Percentiles rank a stretch among this genome's conserved stretches.
phyloP scores from a whole-genome alignment of 1,284 basidiomycete species.

The Pseudozyma tsukubaensis region DNA sequence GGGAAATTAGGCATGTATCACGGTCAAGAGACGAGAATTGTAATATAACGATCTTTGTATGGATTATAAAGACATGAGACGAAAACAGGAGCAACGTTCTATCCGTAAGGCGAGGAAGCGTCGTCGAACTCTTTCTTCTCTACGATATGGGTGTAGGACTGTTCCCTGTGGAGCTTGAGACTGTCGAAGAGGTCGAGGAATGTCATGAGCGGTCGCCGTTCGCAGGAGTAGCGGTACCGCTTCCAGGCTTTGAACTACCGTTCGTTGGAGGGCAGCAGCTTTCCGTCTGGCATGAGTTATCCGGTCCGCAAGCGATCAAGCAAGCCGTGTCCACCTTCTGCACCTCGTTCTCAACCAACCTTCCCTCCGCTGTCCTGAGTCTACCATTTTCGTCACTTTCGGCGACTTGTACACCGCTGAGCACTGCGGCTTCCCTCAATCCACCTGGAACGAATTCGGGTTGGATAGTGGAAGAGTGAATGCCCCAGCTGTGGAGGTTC shows the following conservation, averaged over 20 bases:
- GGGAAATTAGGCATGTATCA: too few relatives aligned
- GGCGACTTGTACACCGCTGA: slow-evolving; percentile 59
- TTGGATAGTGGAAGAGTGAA: slow-evolving; percentile 78
- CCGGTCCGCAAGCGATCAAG: slow-evolving; percentile 59
- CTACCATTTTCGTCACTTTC: slow-evolving; percentile 55
- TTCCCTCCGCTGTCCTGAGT: slow-evolving; percentile 58
- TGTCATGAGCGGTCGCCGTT: slow-evolving; percentile 13
- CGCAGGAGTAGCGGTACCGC: slow-evolving; percentile 15
- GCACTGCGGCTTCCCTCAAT: slow-evolving; percentile 58
- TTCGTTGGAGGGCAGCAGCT: slow-evolving; percentile 59
- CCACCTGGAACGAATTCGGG: slow-evolving; percentile 67
- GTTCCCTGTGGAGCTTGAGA: too few relatives aligned
- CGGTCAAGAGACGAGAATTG: too few relatives aligned
- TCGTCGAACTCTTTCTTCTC: too few relatives aligned
- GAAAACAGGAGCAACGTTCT: too few relatives aligned
- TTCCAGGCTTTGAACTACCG: slow-evolving; percentile 5
- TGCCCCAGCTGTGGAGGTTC: slow-evolving; percentile 86
- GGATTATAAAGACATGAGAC: too few relatives aligned
- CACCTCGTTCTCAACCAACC: slow-evolving; percentile 59
- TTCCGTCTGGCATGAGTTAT: slow-evolving; percentile 57
- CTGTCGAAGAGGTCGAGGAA: neutral
- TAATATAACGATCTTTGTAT: too few relatives aligned
- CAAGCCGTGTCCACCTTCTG: slow-evolving; percentile 58
- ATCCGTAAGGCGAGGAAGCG: too few relatives aligned
- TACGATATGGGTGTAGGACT: too few relatives aligned